Percentiles rank a stretch among this genome's conserved stretches.
Evolutionary conservation across 495 filamentous ascomycete species (phyloP).

Genomic region (Trichoderma parareesei): DNA sequence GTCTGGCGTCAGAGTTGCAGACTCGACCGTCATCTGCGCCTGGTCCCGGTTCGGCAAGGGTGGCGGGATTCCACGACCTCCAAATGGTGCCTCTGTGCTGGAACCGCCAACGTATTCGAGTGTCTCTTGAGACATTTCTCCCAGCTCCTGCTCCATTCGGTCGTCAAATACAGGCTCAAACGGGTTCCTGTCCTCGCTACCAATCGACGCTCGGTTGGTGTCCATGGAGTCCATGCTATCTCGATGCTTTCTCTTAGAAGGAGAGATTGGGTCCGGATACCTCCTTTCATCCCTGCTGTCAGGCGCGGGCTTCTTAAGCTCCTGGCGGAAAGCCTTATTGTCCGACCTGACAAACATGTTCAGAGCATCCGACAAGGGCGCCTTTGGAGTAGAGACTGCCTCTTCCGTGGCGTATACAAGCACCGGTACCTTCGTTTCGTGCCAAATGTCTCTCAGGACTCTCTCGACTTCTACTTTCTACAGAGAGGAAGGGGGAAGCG

Average conservation of each 20-base stretch:
- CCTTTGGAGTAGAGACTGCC: conserved; percentile 25
- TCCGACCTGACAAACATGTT: conserved; percentile 36
- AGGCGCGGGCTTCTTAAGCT: conserved; percentile 24
- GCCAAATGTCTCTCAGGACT: conserved; percentile 24
- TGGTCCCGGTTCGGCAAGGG: background rate
- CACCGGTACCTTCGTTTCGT: conserved; percentile 24
- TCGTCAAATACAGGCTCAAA: conserved; percentile 14
- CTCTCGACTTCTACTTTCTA: conserved; percentile 11
- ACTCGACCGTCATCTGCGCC: background rate
- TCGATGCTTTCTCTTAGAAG: conserved; percentile 20
- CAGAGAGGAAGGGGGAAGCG: too few relatives aligned
- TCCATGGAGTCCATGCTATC: conserved; percentile 29
- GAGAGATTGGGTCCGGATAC: conserved; percentile 10
- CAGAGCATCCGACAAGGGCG: conserved; percentile 31
- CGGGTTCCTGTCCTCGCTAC: conserved; percentile 9
- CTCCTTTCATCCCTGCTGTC: background rate
- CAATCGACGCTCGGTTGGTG: conserved; percentile 28
- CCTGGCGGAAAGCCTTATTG: conserved; percentile 36
- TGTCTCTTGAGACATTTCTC: conserved; percentile 3
- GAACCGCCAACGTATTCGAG: background rate
- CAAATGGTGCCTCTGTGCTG: background rate
- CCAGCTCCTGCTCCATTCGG: conserved; percentile 12
- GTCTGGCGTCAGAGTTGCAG: background rate
- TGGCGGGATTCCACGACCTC: background rate
- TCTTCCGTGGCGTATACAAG: conserved; percentile 36